Evolutionary conservation across 495 filamentous ascomycete species (phyloP), one percentile per base, ranked within the genome.

Genomic region (Podospora fimiseda): DNA sequence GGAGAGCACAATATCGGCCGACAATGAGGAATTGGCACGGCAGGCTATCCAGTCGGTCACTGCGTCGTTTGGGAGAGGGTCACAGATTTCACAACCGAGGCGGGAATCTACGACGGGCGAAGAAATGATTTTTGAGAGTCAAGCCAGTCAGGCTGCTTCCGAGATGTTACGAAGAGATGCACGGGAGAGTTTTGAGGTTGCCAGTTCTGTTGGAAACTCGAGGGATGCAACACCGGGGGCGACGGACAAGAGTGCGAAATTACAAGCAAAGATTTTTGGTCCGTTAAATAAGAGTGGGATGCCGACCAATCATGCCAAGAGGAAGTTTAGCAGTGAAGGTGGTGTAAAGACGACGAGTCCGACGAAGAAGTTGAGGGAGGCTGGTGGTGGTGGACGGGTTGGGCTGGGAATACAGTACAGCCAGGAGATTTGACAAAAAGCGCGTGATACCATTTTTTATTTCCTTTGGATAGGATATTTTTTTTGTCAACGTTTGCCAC

Each of bases 1-100:
- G 43, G 89, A 95, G 59, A 93, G 87, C 71, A 96, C 90, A 5
- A 91, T 96, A 45, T 95, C 90, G 0, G 89, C 82, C 15, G 85
- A 92, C 50, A 79, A 80, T 19, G 85, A 87, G 41, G 79, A 81
- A 15, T 79, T 82, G 43, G 75, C 73, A 11, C 72, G 73, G 2
- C 67, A 78, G 27, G 78, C 74, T 7, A 70, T 82, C 33, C 77
- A 83, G 54, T 80, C 80, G 1, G 66, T 83, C 4, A 78, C 77
- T 8, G 70, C 70, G 16, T 68, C 70, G 7, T 67, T 69, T 53
- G 68, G 68, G 57, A 70, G 66, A 15, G 62, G 53, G 9, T 73
- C 72, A 0, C 67, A 62, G 37, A 50, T 52, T 6, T 66, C 16
- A 0, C n/a, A n/a, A n/a, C n/a, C n/a, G n/a, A n/a, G n/a, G n/a